Evolutionary conservation across 148 eudicot species (phyloP).

Genomic region (Camellia lanceoleosa): DNA sequence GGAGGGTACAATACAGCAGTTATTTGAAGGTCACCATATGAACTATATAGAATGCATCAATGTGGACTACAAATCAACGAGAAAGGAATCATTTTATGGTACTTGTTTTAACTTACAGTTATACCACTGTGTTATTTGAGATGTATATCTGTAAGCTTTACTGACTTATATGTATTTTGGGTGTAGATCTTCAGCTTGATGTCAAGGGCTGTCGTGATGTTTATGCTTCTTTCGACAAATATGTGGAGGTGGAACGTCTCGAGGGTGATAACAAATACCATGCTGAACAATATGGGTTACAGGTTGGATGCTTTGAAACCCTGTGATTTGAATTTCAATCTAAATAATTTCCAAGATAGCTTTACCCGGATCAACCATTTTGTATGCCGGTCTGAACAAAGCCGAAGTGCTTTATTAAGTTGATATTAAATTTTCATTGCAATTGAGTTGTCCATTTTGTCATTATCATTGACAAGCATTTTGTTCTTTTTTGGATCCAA

Average conservation of each 20-base stretch:
- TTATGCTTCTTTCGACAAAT: slow-evolving; percentile 60
- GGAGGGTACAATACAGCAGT: slow-evolving; percentile 27
- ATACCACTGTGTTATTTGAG: neutral
- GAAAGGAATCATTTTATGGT: slow-evolving; percentile 59
- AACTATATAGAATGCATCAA: slow-evolving; percentile 36
- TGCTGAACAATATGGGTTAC: slow-evolving; percentile 37
- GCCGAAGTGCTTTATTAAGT: slow-evolving; percentile 1
- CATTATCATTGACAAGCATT: neutral
- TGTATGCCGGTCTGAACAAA: neutral
- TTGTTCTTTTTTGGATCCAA: neutral
- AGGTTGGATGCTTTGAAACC: slow-evolving; percentile 13
- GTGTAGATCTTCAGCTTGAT: slow-evolving; percentile 31
- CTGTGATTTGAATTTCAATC: neutral
- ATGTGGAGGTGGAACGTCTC: slow-evolving; percentile 50
- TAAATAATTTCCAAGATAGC: neutral
- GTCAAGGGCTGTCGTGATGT: slow-evolving; percentile 39
- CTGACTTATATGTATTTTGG: slow-evolving; percentile 2
- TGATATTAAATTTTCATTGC: neutral
- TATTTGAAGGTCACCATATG: slow-evolving; percentile 36
- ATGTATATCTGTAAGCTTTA: neutral
- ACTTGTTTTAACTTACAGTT: slow-evolving; percentile 8
- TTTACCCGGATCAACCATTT: neutral
- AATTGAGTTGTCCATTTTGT: neutral
- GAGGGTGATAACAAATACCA: slow-evolving; percentile 51
- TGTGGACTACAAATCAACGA: slow-evolving; percentile 48